Base-by-base conservation (phyloP, 2,329 filamentous ascomycete genomes). In the Allantophomopsis cytisporea region DNA sequence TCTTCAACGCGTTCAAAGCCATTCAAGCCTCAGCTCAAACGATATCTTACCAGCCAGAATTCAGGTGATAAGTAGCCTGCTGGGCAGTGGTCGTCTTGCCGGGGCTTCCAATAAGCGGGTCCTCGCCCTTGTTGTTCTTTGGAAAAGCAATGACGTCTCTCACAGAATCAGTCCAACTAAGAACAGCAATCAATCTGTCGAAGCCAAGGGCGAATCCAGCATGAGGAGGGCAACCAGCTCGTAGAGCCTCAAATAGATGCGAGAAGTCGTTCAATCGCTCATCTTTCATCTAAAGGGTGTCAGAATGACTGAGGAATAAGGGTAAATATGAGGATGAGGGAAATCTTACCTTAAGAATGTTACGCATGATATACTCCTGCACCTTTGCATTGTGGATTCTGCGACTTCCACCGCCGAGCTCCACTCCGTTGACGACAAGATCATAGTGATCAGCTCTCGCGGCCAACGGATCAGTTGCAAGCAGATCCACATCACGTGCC, bases 61-160 rank as follows among this genome's bases (percentile, higher is more conserved):
- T 18, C 17, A 53, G 38, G 41, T 49, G 45, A 43, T 57, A 57
- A 15, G 43, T 47, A 28, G 43, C 38, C 43, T 54, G 45, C 35
- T 57, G 48, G 2, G 73, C 71, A 42, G 73, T 61, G 0, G 71
- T 83, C 46, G 94, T 66, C 45, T 57, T 58, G 38, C 78, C 78
- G 0, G 91, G 91, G 45, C 83, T 84, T 50, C 75, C 77, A 2
- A 94, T 85, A 59, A 94, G 73, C 41, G 76, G 60, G 61, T 98
- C 91, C 54, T 94, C 83, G 1, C 91, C 88, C 56, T 79, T 87
- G 44, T 86, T 87, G 45, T 76, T 88, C 66, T 98, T 98, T 0
- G 91, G 93, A 54, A 98, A 98, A 0, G 88, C 88, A 59, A 98
- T 95, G 2, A 98, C 89, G 62, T 98, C 89, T 43, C 84, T 69